Evolutionary conservation across 768 basidiomycete species (phyloP), one percentile per base, ranked within the genome.

Genomic region (Boletus coccyginus): DNA sequence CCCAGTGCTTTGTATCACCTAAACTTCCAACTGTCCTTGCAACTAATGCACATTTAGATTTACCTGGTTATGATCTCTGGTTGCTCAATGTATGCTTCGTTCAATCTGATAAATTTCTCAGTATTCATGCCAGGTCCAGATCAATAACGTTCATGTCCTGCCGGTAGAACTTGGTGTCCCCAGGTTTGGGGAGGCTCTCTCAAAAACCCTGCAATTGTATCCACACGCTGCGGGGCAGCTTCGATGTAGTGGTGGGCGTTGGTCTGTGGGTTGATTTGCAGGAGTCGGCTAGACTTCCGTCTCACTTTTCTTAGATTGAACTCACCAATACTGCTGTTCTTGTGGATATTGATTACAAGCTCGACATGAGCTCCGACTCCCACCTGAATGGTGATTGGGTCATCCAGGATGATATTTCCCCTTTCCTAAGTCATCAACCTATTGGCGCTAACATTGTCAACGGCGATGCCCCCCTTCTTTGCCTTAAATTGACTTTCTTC

Each of bases 401-500:
- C 24, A 16, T 70, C 40, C 68, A 68, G 57, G 57, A 65, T 31
- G 45, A 68, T 42, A n/a, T 68, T 40, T 58, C 60, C 7, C 21
- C 49, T 6, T 48, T 68, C 39, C 46, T 70, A 3, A 67, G 46
- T 24, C 56, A 60, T 33, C 55, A 56, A 17, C 60, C 62, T 7
- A 21, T 53, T 17, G 55, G 50, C 38, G 55, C 63, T 33, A 51
- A 43, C 21, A 35, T 62, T 12, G 55, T 62, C 38, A 67, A 70
- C 35, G 55, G 63, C 8, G 39, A 36, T 33, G 52, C 56, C 24
- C 60, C 66, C 10, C 58, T 70, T 38, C 61, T 70, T 32, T 63
- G 63, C 39, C 45, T 73, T 38, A 74, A 73, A 43, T 24, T 74
- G 36, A 66, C 63, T 1, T 31, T 70, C 14, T 59, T 70, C 9